Evolutionary conservation across 1,284 basidiomycete genomes (phyloP), one percentile per base, ranked within the genome.

Genomic region (Cutaneotrichosporon sp.): DNA sequence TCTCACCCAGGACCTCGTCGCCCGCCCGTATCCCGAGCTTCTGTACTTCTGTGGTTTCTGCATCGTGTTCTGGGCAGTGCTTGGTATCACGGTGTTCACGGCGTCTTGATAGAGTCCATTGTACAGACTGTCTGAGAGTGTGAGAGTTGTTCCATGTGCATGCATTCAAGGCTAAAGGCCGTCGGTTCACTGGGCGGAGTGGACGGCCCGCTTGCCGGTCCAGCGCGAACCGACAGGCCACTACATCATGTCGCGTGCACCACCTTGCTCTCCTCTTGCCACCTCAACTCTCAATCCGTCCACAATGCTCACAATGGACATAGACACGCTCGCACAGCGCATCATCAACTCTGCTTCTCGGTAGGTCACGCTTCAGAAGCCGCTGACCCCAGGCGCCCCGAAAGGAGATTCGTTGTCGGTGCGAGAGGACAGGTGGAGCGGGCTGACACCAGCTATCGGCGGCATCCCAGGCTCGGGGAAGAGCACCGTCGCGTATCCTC

Each of bases 401-500:
- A 53, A 25, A 33, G 38, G 36, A 18, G 53, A 27, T 54, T 29
- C 24, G 18, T 54, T 11, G 53, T 54, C 18, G 53, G 53, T 54
- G 38, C 20, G 47, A 27, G 13, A 4, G 1, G 6, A 4, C 16
- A 3, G 4, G 38, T 25, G 24, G 51, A 25, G 13, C 14, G 34
- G 11, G 10, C 38, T 54, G 53, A 54, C 38, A 43, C n/a, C 38
- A 54, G 60, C 60, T 5, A 42, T 61, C 11, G 50, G 49, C 22
- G 60, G 60, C 16, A 61, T 61, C 45, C 83, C 83, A 0, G 83
- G 82, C 9, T 79, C 79, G 4, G 83, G 83, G 56, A 84, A 84
- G 66, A 79, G 79, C 1, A 80, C 79, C 0, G 65, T 83, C 1
- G 81, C 82, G 0, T 74, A 73, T 25, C 77, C 77, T 0, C 72